These are phyloP conservation scores for Rhazya stricta DNA, from an alignment of 257 asterid species.

Conservation along the genomic window DNA sequence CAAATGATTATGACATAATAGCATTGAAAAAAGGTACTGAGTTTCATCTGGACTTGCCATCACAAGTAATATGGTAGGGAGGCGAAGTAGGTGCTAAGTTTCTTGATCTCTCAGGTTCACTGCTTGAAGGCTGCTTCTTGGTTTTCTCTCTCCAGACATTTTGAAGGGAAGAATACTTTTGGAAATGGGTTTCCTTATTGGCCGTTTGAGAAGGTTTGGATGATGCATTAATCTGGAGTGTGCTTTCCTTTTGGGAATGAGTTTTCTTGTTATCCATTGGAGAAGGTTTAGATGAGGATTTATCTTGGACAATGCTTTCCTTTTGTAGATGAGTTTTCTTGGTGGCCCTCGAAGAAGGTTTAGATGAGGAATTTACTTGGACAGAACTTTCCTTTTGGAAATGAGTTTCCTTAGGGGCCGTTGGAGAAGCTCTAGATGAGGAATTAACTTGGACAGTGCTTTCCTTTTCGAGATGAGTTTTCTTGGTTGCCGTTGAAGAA, in stretches of 20 bases:
- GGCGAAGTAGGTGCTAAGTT: neutral
- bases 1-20: neutral
- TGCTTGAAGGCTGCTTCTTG: neutral
- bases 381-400: neutral
- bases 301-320: neutral
- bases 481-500: too few relatives aligned
- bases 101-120: neutral
- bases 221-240: neutral
- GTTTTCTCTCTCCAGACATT: too few relatives aligned
- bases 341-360: neutral
- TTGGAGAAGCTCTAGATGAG: neutral
- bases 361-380: neutral
- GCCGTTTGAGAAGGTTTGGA: neutral
- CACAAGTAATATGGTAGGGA: constrained; percentile 9
- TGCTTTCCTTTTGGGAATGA: neutral
- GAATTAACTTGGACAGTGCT: neutral
- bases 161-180: neutral
- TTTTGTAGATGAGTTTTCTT: neutral
- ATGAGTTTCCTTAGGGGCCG: neutral
- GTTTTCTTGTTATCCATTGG: neutral
- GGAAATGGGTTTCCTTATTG: neutral
- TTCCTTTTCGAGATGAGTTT: too few relatives aligned
- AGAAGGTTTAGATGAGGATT: neutral
- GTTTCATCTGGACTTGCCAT: constrained; percentile 12
- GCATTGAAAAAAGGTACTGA: neutral